These are phyloP conservation scores for Dipteronia dyeriana DNA, from an alignment of 345 rosid genomes.

Conservation along the genomic window DNA sequence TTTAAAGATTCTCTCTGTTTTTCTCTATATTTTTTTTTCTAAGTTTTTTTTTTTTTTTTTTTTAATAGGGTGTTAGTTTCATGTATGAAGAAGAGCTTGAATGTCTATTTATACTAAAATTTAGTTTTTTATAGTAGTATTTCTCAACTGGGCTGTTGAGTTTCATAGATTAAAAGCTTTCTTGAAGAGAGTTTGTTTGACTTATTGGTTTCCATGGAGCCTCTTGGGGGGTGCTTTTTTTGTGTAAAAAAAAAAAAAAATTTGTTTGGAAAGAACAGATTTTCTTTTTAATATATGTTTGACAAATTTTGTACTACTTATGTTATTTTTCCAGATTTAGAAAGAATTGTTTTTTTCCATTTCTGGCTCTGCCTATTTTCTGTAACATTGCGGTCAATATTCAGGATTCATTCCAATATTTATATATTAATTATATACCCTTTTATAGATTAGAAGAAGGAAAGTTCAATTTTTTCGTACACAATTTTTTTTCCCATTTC, in stretches of 20 bases:
- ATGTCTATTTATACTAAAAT: no score
- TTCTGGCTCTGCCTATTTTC: constrained; percentile 19
- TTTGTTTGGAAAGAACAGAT: constrained; percentile 5
- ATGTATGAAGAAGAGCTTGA: neutral
- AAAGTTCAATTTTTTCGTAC: neutral
- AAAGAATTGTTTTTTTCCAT: constrained; percentile 4
- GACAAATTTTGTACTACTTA: no score
- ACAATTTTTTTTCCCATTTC: neutral
- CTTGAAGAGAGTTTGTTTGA: neutral
- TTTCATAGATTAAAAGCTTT: neutral
- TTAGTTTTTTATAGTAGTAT: no score
- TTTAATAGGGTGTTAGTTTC: neutral
- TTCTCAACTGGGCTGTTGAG: constrained; percentile 14
- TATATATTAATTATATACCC: neutral
- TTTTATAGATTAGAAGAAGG: neutral
- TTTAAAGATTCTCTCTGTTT: no score
- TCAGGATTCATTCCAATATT: constrained; percentile 3
- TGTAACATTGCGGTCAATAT: constrained; percentile 8
- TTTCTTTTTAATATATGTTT: neutral
- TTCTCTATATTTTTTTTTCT: neutral
- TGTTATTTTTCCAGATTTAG: constrained; percentile 22
- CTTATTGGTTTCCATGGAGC: neutral
- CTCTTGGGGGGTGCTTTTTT: neutral
- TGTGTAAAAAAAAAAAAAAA: neutral
- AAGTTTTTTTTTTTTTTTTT: neutral